These are phyloP conservation scores for Eucalyptus microcorys DNA, from an alignment of 345 rosid genomes.

Conservation along the genomic window DNA sequence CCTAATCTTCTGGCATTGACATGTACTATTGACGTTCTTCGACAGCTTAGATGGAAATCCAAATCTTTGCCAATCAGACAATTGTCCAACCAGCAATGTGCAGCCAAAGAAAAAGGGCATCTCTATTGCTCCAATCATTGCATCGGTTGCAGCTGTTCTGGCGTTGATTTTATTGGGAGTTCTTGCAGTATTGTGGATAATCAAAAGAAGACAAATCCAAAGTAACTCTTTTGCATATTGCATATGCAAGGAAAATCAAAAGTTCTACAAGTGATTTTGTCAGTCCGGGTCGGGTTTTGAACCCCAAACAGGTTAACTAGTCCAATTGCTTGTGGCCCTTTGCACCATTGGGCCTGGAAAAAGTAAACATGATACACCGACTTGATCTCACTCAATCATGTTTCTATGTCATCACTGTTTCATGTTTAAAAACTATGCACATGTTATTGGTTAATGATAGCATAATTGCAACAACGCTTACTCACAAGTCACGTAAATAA, in stretches of 20 bases:
- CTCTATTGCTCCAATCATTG: conserved; percentile 16
- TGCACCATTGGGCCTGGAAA: neutral
- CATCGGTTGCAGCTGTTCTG: conserved; percentile 3
- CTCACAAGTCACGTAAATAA: neutral
- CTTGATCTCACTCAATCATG: neutral
- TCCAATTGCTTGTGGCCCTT: neutral
- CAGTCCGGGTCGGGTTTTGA: neutral
- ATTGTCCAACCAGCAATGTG: neutral
- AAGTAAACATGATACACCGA: neutral
- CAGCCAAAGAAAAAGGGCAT: conserved; percentile 1
- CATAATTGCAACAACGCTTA: neutral
- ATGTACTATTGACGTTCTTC: neutral
- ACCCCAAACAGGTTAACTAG: neutral
- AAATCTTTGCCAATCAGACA: neutral
- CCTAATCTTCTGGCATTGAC: neutral
- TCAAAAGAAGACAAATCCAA: conserved; percentile 5
- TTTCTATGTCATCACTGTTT: neutral
- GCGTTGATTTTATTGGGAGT: conserved; percentile 6
- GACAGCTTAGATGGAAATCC: conserved; percentile 32
- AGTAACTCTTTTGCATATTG: neutral
- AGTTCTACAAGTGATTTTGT: neutral
- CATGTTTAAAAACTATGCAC: neutral
- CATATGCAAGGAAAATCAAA: neutral
- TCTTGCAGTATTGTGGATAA: neutral
- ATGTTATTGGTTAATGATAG: neutral